phyloP scores from a whole-genome alignment of 345 rosid species.

The Camelina laxa region DNA sequence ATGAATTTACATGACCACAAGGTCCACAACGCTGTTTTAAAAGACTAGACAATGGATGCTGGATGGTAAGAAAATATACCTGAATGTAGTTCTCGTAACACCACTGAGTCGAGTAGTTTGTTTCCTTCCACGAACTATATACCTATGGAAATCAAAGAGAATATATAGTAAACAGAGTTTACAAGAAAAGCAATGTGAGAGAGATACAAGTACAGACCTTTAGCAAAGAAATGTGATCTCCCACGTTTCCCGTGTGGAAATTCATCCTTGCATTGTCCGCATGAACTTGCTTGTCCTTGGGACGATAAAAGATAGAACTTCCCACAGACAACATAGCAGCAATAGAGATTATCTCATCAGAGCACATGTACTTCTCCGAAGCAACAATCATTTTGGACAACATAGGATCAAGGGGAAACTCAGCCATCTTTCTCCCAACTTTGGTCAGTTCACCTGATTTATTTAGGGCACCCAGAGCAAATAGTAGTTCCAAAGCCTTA shows the following conservation, averaged over 20 bases:
- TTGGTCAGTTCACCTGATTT: too few relatives aligned
- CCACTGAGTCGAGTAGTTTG: conserved; percentile 6
- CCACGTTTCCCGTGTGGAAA: background rate
- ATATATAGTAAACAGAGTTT: background rate
- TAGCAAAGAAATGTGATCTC: background rate
- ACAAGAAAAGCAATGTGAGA: background rate
- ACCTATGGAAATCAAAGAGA: background rate
- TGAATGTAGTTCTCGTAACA: background rate
- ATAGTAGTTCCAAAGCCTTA: too few relatives aligned
- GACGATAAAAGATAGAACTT: background rate
- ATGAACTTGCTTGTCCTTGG: background rate
- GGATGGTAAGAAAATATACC: background rate
- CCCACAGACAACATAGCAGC: conserved; percentile 1
- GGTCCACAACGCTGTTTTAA: too few relatives aligned
- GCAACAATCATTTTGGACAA: too few relatives aligned
- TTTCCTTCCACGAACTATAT: background rate
- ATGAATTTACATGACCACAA: background rate
- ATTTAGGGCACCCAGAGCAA: too few relatives aligned
- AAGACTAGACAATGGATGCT: background rate
- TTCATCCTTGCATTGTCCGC: background rate
- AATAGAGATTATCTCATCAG: background rate
- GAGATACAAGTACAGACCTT: background rate
- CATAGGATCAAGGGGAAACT: too few relatives aligned
- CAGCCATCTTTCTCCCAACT: too few relatives aligned
- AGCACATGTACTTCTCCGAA: background rate